Evolutionary conservation across 306 rosid genomes (phyloP).

Genomic region (Myrica gale): DNA sequence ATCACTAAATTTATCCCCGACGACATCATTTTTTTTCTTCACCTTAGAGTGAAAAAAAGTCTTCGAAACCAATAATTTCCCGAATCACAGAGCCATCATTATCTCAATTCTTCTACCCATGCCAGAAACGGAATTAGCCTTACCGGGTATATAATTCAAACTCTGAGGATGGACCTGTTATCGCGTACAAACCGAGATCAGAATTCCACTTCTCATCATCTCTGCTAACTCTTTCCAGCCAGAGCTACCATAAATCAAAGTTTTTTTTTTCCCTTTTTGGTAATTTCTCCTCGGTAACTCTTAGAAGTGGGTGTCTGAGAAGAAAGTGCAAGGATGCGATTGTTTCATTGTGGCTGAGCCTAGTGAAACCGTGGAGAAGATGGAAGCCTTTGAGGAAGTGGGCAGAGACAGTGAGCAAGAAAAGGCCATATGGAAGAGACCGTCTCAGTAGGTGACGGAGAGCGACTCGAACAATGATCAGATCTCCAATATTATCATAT

Average conservation of each 20-base stretch:
- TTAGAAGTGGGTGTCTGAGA: not conserved
- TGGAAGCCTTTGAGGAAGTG: conserved; percentile 29
- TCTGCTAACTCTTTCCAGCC: not conserved
- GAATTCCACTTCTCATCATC: not conserved
- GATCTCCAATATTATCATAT: too few relatives aligned
- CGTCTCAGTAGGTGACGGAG: not conserved
- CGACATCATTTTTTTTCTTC: conserved; percentile 53
- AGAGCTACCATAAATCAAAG: conserved; percentile 2
- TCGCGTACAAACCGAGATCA: not conserved
- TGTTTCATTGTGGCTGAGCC: conserved; percentile 26
- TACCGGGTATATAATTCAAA: not conserved
- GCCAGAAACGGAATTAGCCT: conserved; percentile 8
- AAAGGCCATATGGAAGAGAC: not conserved
- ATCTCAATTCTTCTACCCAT: not conserved
- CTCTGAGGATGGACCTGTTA: not conserved
- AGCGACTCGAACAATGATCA: not conserved
- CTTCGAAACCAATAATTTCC: conserved; percentile 15
- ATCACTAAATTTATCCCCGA: conserved; percentile 85
- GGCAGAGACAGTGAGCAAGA: conserved; percentile 18
- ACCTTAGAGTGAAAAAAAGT: not conserved
- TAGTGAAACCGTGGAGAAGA: conserved; percentile 27
- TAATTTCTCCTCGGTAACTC: too few relatives aligned
- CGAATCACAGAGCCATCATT: not conserved
- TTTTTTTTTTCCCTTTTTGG: not conserved
- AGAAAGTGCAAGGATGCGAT: conserved; percentile 9